Conservation (phyloP, 768 basidiomycete genomes). For the Gautieria morchelliformis region DNA sequence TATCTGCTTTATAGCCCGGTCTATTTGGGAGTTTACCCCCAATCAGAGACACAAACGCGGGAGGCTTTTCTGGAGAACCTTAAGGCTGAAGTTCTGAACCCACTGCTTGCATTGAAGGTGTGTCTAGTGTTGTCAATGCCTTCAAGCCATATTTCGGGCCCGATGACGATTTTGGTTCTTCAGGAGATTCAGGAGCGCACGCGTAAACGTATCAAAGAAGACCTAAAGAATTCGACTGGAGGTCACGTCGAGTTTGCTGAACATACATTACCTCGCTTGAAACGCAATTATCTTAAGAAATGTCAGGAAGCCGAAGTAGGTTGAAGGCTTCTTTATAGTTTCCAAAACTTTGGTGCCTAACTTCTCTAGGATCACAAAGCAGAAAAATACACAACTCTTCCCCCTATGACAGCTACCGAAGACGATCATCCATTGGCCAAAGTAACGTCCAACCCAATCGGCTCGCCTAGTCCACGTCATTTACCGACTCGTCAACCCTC, state of each 20-base stretch:
- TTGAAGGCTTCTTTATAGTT: neutral
- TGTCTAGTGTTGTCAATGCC: slow-evolving; percentile 3
- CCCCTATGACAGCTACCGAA: slow-evolving; percentile 6
- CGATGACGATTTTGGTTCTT: neutral
- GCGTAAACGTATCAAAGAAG: slow-evolving; percentile 86
- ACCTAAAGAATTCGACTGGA: slow-evolving; percentile 66
- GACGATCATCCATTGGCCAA: slow-evolving; percentile 27
- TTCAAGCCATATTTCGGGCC: neutral
- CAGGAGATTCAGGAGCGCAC: slow-evolving; percentile 89
- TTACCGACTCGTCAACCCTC: slow-evolving; percentile 71
- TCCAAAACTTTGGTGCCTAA: neutral
- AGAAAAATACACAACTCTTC: slow-evolving; percentile 9
- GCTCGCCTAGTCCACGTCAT: slow-evolving; percentile 65
- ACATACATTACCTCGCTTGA: slow-evolving; percentile 69
- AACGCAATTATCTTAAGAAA: slow-evolving; percentile 71
- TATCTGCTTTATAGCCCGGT: too few species aligned
- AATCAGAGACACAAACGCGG: slow-evolving; percentile 69
- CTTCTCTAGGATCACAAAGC: slow-evolving; percentile 55
- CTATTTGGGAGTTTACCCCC: neutral
- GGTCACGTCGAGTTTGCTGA: slow-evolving; percentile 80
- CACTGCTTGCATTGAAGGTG: slow-evolving; percentile 60
- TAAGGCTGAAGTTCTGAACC: slow-evolving; percentile 60
- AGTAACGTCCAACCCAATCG: slow-evolving; percentile 30
- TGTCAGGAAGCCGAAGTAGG: slow-evolving; percentile 80
- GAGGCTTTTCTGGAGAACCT: slow-evolving; percentile 71